Evolutionary conservation across 1,284 basidiomycete species (phyloP), one percentile per base, ranked within the genome.

Genomic region (Phaffia rhodozyma): DNA sequence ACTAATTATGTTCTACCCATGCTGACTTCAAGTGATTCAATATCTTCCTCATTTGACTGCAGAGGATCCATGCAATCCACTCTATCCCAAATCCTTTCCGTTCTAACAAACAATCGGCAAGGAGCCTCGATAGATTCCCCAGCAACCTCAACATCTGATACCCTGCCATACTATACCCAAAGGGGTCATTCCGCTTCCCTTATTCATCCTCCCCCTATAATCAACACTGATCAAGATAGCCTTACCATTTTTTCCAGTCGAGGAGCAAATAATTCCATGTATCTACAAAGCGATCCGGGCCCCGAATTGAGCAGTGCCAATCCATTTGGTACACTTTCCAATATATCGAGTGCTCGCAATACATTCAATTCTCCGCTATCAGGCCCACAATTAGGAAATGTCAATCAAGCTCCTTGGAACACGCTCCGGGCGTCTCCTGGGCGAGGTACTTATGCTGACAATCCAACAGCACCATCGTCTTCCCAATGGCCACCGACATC

Each of bases 31-130:
- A 25, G 11, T 34, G 49, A 29, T 16, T 49, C 57, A 43, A 43
- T 43, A 30, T 29, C 48, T 27, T 38, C 30, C 6, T 20, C 1
- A 13, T 11, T 5, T 23, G 21, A 43, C 27, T 29, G 3, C 34
- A 60, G 58, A 52, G 59, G 51, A 0, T 43, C 23, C 5, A 51
- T 60, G 59, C 59, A 60, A 34, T 27, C 49, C 50, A 52, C 59
- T 6, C 29, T 60, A 29, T n/a, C 49, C 2, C 59, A 60, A 21
- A 60, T 60, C 30, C 51, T 60, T 25, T 48, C 59, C 30, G 27
- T 32, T 53, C 20, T 60, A 18, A 60, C 59, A 2, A 32, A 50
- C 16, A 48, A 53, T 18, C 58, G 53, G 34, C 30, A 30, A 9
- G 30, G n/a, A 18, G 38, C 59, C 23, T 30, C 59, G 43, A 11